Evolutionary conservation across 768 basidiomycete genomes (phyloP).

Genomic region (Cystofilobasidium macerans): DNA sequence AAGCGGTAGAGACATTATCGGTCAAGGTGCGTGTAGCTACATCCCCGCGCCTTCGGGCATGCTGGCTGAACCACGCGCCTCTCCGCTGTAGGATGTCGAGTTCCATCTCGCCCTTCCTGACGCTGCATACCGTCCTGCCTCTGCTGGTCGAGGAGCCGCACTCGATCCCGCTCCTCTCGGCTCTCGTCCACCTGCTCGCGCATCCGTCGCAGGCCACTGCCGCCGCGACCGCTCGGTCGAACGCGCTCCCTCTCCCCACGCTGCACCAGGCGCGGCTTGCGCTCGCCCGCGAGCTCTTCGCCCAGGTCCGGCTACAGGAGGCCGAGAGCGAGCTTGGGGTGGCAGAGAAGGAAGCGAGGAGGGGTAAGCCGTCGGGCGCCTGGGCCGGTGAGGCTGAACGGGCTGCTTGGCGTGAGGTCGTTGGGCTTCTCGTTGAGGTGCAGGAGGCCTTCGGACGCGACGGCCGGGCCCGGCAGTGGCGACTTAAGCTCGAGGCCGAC

Average conservation of each 20-base stretch:
- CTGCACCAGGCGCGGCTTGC: constrained; percentile 3
- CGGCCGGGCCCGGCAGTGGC: constrained; percentile 5
- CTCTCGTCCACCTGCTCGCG: background rate
- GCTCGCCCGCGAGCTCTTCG: background rate
- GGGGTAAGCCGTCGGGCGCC: background rate
- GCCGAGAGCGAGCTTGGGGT: constrained; percentile 1
- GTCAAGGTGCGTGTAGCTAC: no score
- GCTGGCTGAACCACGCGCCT: background rate
- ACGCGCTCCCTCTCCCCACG: background rate
- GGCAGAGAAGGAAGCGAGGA: constrained; percentile 3
- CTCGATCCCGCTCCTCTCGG: constrained; percentile 13
- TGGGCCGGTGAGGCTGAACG: background rate
- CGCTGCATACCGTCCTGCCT: constrained; percentile 1
- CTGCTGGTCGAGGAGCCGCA: background rate
- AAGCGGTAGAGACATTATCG: no score
- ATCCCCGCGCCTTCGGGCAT: no score
- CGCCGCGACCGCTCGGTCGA: background rate
- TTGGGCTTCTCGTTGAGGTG: background rate
- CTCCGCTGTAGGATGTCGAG: background rate
- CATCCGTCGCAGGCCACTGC: background rate
- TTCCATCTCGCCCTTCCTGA: constrained; percentile 7
- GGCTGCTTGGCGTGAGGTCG: background rate
- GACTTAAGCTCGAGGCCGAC: constrained; percentile 1
- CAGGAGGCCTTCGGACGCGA: constrained; percentile 6
- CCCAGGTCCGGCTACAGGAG: background rate